phyloP scores from a whole-genome alignment of 176 grass and related monocot genomes.

The Phragmites australis region DNA sequence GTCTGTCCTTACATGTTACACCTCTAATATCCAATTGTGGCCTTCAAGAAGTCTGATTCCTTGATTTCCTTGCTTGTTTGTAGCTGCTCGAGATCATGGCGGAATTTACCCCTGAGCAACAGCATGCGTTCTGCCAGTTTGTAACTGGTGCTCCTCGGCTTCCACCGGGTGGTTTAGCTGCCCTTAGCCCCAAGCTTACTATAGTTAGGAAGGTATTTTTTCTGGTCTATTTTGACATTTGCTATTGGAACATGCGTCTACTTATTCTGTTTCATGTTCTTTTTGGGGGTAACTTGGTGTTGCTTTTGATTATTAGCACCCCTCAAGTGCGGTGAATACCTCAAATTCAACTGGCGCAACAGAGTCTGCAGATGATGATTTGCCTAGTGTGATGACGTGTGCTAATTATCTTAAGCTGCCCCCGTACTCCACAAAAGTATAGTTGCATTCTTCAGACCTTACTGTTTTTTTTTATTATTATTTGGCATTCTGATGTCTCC shows the following conservation, averaged over 20 bases:
- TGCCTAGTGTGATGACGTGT: slow-evolving; percentile 96
- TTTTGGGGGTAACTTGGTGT: slow-evolving; percentile 25
- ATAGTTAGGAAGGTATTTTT: slow-evolving; percentile 85
- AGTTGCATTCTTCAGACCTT: not conserved
- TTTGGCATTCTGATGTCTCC: not conserved
- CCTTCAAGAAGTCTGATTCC: not conserved
- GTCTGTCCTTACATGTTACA: not conserved
- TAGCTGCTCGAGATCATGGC: slow-evolving; percentile 86
- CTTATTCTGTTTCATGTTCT: not conserved
- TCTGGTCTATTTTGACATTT: not conserved
- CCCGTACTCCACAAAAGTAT: slow-evolving; percentile 81
- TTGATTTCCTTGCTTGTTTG: slow-evolving; percentile 32
- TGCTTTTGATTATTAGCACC: slow-evolving; percentile 55
- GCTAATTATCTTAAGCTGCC: slow-evolving; percentile 96
- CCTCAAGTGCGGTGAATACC: slow-evolving; percentile 52
- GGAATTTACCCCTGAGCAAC: slow-evolving; percentile 76
- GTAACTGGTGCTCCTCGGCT: slow-evolving; percentile 91
- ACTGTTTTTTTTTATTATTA: not conserved
- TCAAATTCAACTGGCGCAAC: slow-evolving; percentile 52
- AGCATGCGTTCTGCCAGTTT: slow-evolving; percentile 90
- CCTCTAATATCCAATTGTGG: not conserved
- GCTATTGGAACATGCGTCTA: not conserved
- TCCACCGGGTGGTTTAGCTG: slow-evolving; percentile 90
- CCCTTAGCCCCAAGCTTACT: slow-evolving; percentile 82
- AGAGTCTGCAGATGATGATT: slow-evolving; percentile 74